Percentiles rank a stretch among this genome's conserved stretches.
Conservation (phyloP, 2,329 filamentous ascomycete genomes). For the Stagonosporopsis chrysanthemi region DNA sequence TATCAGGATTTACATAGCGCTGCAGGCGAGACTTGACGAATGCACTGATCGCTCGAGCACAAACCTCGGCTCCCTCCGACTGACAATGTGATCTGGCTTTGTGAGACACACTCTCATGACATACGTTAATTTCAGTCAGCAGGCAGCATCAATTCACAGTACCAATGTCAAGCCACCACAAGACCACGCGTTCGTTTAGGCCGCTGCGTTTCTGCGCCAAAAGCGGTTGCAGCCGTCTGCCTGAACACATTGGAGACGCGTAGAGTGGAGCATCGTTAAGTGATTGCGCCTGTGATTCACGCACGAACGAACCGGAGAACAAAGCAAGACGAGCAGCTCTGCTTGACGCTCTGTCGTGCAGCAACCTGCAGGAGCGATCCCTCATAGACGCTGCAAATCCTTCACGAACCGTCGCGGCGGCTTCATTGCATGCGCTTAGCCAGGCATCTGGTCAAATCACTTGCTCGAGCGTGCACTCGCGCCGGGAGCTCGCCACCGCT, state of each 20-base stretch:
- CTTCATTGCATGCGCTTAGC: conserved; percentile 29
- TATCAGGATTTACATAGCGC: conserved; percentile 14
- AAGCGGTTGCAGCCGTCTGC: conserved; percentile 1
- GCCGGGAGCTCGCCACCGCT: conserved; percentile 21
- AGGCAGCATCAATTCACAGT: not conserved
- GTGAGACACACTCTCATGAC: not conserved
- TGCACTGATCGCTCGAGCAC: not conserved
- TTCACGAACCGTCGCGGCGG: conserved; percentile 24
- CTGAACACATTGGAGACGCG: conserved; percentile 8
- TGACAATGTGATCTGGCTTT: not conserved
- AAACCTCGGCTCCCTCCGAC: not conserved
- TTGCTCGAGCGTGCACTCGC: conserved; percentile 21
- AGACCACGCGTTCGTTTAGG: conserved; percentile 3
- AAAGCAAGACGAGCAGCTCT: not conserved
- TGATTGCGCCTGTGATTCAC: conserved; percentile 7
- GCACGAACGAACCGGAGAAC: conserved; percentile 4
- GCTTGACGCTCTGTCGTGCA: conserved; percentile 22
- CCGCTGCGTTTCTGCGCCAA: conserved; percentile 1
- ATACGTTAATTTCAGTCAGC: not conserved
- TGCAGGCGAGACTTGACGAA: conserved; percentile 6
- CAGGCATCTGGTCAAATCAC: conserved; percentile 18
- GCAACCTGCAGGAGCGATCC: conserved; percentile 11
- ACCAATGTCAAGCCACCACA: not conserved
- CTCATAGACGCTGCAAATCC: conserved; percentile 19
- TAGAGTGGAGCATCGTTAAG: conserved; percentile 15